Conservation (phyloP, 2,329 filamentous ascomycete species). For the Tolypocladium ophioglossoides region DNA sequence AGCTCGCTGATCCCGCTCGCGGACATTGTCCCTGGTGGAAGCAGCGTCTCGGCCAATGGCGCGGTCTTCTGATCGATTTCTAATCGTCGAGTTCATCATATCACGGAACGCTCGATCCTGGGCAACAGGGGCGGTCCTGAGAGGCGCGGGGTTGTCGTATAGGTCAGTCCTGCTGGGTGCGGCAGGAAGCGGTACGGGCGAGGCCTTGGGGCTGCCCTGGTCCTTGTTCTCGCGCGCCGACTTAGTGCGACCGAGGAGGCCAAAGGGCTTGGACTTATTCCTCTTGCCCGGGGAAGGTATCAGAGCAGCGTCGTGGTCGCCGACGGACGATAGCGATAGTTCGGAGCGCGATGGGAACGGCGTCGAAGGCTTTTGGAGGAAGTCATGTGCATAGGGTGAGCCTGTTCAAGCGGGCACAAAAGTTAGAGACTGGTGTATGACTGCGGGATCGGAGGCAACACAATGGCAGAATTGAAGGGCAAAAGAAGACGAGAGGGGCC, state of each 20-base stretch:
- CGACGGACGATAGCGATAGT: constrained; percentile 37
- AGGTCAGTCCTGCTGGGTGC: constrained; percentile 15
- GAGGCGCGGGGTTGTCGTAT: constrained; percentile 19
- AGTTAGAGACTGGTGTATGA: constrained; percentile 6
- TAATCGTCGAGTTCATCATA: constrained; percentile 52
- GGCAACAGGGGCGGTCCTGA: constrained; percentile 52
- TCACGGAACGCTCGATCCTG: constrained; percentile 59
- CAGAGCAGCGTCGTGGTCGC: constrained; percentile 31
- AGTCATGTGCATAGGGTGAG: constrained; percentile 16
- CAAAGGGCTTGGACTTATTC: constrained; percentile 45
- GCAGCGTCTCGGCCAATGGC: constrained; percentile 32
- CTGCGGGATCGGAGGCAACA: neutral
- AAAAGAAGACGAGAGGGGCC: neutral
- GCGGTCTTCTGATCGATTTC: constrained; percentile 68
- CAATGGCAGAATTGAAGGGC: neutral
- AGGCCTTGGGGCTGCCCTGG: constrained; percentile 26
- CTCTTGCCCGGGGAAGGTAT: constrained; percentile 30
- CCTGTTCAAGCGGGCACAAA: constrained; percentile 10
- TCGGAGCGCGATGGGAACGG: constrained; percentile 39
- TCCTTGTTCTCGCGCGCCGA: constrained; percentile 44
- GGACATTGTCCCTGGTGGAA: constrained; percentile 29
- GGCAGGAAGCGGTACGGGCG: constrained; percentile 12
- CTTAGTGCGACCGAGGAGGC: constrained; percentile 38
- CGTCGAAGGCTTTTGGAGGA: constrained; percentile 27
- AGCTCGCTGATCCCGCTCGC: constrained; percentile 37